Evolutionary conservation across 2,329 filamentous ascomycete genomes (phyloP), one percentile per base, ranked within the genome.

Genomic region (Colletotrichum spaethianum): DNA sequence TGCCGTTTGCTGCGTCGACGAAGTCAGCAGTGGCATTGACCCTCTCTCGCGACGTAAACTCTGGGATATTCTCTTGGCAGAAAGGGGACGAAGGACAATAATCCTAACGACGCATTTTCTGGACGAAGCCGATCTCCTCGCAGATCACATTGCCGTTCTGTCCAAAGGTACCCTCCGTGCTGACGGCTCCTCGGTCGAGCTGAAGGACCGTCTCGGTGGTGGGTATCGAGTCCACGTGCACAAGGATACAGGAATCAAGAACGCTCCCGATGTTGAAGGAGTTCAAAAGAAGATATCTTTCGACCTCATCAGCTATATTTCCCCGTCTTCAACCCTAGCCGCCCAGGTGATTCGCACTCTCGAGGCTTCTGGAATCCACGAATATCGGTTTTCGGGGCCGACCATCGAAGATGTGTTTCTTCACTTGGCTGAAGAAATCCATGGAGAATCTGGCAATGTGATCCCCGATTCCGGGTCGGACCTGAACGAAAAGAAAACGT

Each of bases 361-460:
- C 1, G 93, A 97, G 79, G 82, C 85, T 1, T 84, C 87, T 1
- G 90, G 90, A 0, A 87, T 97, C 50, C 86, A 86, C 20, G 93
- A 97, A 70, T 98, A 97, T 79, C 92, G 95, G 70, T 93, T 98
- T 75, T 93, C 93, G 20, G 94, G 94, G 0, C 96, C 95, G 0
- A 97, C 94, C 0, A 95, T 98, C 50, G 96, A 98, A 79, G 95
- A 98, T 75, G 95, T 98, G 0, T 98, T 98, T 81, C 83, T 98
- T 31, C 92, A 94, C 75, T 87, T 98, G 48, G 94, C 95, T 0
- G 93, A 96, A 77, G 95, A 98, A 79, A 88, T 94, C 71, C 7
- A 89, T 92, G 74, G 81, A 80, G 59, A 76, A 78, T 14, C 44
- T 40, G 42, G 60, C 61, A 46, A 64, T 20, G 6, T 36, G 48